phyloP scores from a whole-genome alignment of 2,329 filamentous ascomycete species.

The Hypoxylon sp. region DNA sequence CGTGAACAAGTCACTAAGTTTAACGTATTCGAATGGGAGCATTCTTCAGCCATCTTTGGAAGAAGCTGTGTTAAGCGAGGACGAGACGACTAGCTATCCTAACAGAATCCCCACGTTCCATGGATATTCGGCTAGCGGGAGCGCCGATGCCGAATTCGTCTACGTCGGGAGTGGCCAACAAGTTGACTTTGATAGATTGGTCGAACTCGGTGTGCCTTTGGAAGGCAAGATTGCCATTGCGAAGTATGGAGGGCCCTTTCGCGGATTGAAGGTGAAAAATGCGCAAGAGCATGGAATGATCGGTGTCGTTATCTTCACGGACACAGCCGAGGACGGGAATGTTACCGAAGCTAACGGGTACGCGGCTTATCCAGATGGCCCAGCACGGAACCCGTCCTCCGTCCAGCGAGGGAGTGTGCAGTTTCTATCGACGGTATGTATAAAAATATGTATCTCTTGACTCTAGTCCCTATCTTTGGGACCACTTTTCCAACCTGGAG shows the following conservation, averaged over 20 bases:
- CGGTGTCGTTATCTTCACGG: conserved; percentile 79
- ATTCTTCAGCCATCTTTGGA: conserved; percentile 76
- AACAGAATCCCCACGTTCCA: conserved; percentile 84
- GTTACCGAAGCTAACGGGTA: conserved; percentile 82
- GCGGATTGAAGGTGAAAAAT: conserved; percentile 86
- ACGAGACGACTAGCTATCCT: conserved; percentile 78
- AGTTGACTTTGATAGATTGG: conserved; percentile 79
- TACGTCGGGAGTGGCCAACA: conserved; percentile 85
- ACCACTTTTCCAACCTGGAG: background rate
- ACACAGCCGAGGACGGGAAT: conserved; percentile 82
- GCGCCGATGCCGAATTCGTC: conserved; percentile 81
- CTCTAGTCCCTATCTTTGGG: background rate
- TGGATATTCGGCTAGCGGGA: conserved; percentile 84
- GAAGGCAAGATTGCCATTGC: conserved; percentile 83
- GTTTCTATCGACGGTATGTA: conserved; percentile 70
- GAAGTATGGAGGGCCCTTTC: conserved; percentile 83
- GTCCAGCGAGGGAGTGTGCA: conserved; percentile 85
- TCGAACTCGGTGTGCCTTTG: conserved; percentile 76
- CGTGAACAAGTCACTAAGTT: conserved; percentile 65
- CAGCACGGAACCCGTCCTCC: conserved; percentile 81
- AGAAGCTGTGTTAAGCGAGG: conserved; percentile 80
- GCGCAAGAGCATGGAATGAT: conserved; percentile 84
- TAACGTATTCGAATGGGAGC: conserved; percentile 59
- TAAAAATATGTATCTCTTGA: background rate
- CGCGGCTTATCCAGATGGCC: conserved; percentile 80